phyloP scores from a whole-genome alignment of 306 rosid genomes.

The Quercus agrifolia region DNA sequence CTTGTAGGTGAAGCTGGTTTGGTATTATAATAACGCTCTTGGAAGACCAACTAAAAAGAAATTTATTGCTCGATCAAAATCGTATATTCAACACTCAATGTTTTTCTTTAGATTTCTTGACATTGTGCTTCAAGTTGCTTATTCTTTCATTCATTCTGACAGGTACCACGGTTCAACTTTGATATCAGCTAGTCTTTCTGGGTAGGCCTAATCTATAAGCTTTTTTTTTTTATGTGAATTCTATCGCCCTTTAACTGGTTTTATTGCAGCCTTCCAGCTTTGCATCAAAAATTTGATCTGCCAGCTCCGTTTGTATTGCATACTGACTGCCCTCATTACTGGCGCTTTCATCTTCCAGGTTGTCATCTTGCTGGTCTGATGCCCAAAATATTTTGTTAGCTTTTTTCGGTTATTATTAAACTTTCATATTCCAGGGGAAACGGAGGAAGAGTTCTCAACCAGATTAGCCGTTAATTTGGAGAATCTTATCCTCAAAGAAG shows the following conservation, averaged over 20 bases:
- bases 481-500: constrained; percentile 80
- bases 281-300: constrained; percentile 90
- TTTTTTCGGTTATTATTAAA: background rate
- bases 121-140: constrained; percentile 18
- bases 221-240: background rate
- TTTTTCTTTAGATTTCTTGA: constrained; percentile 23
- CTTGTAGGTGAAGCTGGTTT: constrained; percentile 87
- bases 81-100: constrained; percentile 49
- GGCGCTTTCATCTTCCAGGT: constrained; percentile 99
- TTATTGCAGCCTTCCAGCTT: constrained; percentile 71
- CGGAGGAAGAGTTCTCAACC: constrained; percentile 88
- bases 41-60: constrained; percentile 92
- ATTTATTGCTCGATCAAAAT: constrained; percentile 81
- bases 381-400: constrained; percentile 6
- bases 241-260: constrained; percentile 16
- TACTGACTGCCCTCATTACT: constrained; percentile 96
- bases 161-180: constrained; percentile 97
- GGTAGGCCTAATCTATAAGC: constrained; percentile 41
- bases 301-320: constrained; percentile 93
- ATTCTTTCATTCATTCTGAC: constrained; percentile 20
- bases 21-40: constrained; percentile 96
- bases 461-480: constrained; percentile 88
- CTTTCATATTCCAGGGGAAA: constrained; percentile 65
- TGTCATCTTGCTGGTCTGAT: constrained; percentile 18
- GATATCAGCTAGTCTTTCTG: constrained; percentile 91